Percentiles rank a stretch among this genome's conserved stretches.
Evolutionary conservation across 345 rosid species (phyloP).

Genomic region (Boechera retrofracta): DNA sequence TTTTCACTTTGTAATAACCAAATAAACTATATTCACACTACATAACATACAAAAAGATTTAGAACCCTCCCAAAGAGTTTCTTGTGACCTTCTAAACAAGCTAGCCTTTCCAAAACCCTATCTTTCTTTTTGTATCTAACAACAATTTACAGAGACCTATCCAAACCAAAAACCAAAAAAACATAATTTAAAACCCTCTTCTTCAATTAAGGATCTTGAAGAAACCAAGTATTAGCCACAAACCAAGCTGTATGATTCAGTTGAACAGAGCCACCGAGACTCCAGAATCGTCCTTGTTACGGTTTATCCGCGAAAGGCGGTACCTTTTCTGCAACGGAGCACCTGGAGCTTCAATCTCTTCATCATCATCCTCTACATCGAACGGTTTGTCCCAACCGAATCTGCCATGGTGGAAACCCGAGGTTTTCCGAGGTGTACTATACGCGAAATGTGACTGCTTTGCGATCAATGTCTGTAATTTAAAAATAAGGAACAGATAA

Average conservation of each 20-base stretch:
- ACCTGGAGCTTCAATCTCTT: slow-evolving; percentile 68
- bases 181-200: slow-evolving; percentile 17
- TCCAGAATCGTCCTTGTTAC: slow-evolving; percentile 50
- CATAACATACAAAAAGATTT: slow-evolving; percentile 21
- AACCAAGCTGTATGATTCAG: slow-evolving; percentile 32
- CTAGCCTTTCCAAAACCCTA: slow-evolving; percentile 32
- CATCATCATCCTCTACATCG: slow-evolving; percentile 23
- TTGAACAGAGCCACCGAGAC: slow-evolving; percentile 64
- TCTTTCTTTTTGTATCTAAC: slow-evolving; percentile 30
- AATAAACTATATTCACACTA: slow-evolving; percentile 17
- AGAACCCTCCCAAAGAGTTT: slow-evolving; percentile 12
- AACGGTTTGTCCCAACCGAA: slow-evolving; percentile 41
- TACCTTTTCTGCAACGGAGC: slow-evolving; percentile 60
- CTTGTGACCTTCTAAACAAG: slow-evolving; percentile 20
- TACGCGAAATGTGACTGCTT: slow-evolving; percentile 69
- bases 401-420: slow-evolving; percentile 41
- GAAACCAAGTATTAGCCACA: slow-evolving; percentile 27
- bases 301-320: slow-evolving; percentile 42
- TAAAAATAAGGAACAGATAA: background rate
- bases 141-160: slow-evolving; percentile 36
- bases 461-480: slow-evolving; percentile 67
- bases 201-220: slow-evolving; percentile 40
- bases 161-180: slow-evolving; percentile 31
- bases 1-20: slow-evolving; percentile 2
- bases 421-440: slow-evolving; percentile 68